These are phyloP conservation scores for Rhizopus sp. DNA, from an alignment of 371 early-diverging fungal species.

Conservation along the genomic window DNA sequence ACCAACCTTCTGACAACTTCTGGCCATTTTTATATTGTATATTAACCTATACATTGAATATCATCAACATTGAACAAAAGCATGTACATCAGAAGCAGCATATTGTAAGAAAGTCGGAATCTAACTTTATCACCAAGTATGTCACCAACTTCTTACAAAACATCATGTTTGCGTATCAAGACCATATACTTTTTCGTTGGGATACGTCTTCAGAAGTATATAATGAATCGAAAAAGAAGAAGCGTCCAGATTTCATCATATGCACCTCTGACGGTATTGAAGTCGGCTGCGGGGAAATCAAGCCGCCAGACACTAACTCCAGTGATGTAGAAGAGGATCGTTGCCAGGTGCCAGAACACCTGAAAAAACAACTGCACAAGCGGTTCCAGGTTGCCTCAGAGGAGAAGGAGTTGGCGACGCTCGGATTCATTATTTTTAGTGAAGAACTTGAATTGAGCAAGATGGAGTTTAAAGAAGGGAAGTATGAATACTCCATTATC, in stretches of 20 bases:
- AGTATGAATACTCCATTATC: slow-evolving; percentile 8
- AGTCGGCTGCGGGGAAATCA: slow-evolving; percentile 5
- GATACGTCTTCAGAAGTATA: not conserved
- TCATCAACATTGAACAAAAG: slow-evolving; percentile 9
- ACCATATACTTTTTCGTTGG: not conserved
- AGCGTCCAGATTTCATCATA: slow-evolving; percentile 1
- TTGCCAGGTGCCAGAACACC: not conserved
- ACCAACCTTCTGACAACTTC: slow-evolving; percentile 1
- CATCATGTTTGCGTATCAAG: not conserved
- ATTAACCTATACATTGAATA: slow-evolving; percentile 6
- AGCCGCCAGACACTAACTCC: not conserved
- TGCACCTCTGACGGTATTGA: slow-evolving; percentile 1
- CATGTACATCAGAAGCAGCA: slow-evolving; percentile 5
- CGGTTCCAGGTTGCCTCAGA: not conserved
- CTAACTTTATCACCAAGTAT: slow-evolving; percentile 6
- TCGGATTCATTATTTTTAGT: not conserved
- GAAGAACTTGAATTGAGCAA: not conserved
- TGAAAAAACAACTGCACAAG: not conserved
- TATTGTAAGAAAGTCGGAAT: slow-evolving; percentile 1
- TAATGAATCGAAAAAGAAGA: slow-evolving; percentile 4
- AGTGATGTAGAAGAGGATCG: slow-evolving; percentile 1
- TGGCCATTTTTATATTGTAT: slow-evolving; percentile 3
- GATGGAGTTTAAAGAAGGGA: slow-evolving; percentile 2
- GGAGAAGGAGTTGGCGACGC: slow-evolving; percentile 2
- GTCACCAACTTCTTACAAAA: not conserved